Percentiles rank a stretch among this genome's conserved stretches.
phyloP scores from a whole-genome alignment of 2,329 filamentous ascomycete genomes.

The Thermochaetoides dissita region DNA sequence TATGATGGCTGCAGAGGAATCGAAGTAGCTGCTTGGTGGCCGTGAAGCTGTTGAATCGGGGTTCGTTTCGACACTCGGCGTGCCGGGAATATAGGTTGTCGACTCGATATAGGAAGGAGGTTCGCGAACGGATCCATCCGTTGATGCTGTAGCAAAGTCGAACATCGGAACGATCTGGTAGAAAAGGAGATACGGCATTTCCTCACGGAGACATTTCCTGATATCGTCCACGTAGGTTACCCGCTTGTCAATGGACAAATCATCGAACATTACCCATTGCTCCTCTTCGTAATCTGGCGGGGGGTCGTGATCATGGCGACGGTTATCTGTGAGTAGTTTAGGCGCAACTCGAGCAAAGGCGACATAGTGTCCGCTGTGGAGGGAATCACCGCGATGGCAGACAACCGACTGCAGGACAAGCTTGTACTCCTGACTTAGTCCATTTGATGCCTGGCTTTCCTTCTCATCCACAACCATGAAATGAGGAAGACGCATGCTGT shows the following conservation, averaged over 20 bases:
- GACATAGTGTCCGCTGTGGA: constrained; percentile 86
- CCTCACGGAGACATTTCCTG: constrained; percentile 60
- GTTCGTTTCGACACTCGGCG: constrained; percentile 17
- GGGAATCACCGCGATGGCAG: constrained; percentile 74
- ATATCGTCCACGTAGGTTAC: constrained; percentile 66
- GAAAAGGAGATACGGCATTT: constrained; percentile 88
- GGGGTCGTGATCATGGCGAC: constrained; percentile 39
- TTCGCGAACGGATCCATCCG: constrained; percentile 31
- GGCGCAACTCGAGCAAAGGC: constrained; percentile 66
- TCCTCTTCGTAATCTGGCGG: constrained; percentile 56
- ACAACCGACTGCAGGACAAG: constrained; percentile 82
- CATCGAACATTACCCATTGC: constrained; percentile 86
- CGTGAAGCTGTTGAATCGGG: constrained; percentile 7
- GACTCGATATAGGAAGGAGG: constrained; percentile 48
- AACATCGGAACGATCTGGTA: constrained; percentile 87
- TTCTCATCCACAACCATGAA: constrained; percentile 71
- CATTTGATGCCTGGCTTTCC: constrained; percentile 40
- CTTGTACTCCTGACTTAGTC: constrained; percentile 80
- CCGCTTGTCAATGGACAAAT: constrained; percentile 54
- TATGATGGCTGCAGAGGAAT: constrained; percentile 23
- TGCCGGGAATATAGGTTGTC: constrained; percentile 23
- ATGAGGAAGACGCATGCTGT: constrained; percentile 66
- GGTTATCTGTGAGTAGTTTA: constrained; percentile 45
- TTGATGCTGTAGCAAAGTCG: constrained; percentile 42
- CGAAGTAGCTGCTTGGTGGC: constrained; percentile 31